Percentiles rank a stretch among this genome's conserved stretches.
Evolutionary conservation across 2,329 filamentous ascomycete species (phyloP).

Genomic region (Fusarium piperis): DNA sequence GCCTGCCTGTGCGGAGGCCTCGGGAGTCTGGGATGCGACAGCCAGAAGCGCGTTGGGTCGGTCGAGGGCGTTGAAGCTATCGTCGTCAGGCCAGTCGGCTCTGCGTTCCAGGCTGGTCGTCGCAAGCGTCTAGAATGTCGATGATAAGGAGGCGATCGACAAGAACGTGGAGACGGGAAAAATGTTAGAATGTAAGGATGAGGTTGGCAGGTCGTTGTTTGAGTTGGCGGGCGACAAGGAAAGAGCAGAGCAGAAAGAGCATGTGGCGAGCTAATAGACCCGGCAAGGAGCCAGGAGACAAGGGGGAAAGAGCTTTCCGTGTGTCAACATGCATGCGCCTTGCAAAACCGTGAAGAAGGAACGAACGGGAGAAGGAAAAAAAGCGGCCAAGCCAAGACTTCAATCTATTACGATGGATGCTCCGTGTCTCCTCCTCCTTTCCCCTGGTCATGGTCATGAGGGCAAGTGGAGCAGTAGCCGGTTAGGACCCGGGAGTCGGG

Average conservation of each 20-base stretch:
- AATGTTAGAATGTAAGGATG: conserved; percentile 13
- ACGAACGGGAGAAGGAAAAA: not conserved
- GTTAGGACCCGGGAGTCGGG: conserved; percentile 16
- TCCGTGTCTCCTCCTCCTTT: conserved; percentile 10
- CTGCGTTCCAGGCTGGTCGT: not conserved
- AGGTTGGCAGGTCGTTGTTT: conserved; percentile 5
- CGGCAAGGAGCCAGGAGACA: conserved; percentile 7
- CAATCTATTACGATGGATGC: conserved; percentile 21
- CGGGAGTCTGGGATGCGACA: not conserved
- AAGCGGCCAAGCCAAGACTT: conserved; percentile 26
- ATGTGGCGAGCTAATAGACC: not conserved
- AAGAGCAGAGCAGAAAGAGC: not conserved
- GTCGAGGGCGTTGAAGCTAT: not conserved
- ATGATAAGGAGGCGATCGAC: conserved; percentile 24
- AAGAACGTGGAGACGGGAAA: conserved; percentile 26
- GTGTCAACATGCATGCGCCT: conserved; percentile 7
- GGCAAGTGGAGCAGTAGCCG: conserved; percentile 17
- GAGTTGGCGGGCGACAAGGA: conserved; percentile 11
- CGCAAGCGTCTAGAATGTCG: conserved; percentile 7
- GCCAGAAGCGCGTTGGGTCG: conserved; percentile 3
- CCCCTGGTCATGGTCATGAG: conserved; percentile 25
- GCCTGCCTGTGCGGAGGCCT: not conserved
- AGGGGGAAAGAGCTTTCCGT: conserved; percentile 3
- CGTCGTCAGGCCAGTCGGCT: not conserved
- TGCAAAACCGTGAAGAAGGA: conserved; percentile 16